These are phyloP conservation scores for Sanghuangporus sanghuang DNA, from an alignment of 1,284 basidiomycete species.

Conservation along the genomic window DNA sequence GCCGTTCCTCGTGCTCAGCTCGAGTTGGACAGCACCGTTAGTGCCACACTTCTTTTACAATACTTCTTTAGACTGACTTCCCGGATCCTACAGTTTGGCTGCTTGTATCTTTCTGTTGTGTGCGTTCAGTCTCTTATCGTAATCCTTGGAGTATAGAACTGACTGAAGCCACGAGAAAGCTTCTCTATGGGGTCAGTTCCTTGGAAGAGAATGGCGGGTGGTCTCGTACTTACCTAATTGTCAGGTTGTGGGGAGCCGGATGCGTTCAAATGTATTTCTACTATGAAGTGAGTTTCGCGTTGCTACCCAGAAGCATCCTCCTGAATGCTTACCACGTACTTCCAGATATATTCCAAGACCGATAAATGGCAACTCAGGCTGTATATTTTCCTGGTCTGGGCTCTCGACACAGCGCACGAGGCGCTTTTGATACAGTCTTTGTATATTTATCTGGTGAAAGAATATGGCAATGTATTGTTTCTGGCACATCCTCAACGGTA, in stretches of 20 bases:
- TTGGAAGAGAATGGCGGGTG: no score
- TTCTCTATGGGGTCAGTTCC: not conserved
- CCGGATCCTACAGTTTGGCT: not conserved
- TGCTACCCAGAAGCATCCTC: not conserved
- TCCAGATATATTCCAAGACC: not conserved
- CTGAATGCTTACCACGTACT: not conserved
- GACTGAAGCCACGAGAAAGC: not conserved
- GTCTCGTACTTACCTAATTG: not conserved
- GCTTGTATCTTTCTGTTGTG: not conserved
- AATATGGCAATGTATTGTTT: not conserved
- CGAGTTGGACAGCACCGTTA: not conserved
- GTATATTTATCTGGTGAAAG: slow-evolving; percentile 12
- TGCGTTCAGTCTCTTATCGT: not conserved
- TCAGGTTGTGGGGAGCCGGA: slow-evolving; percentile 11
- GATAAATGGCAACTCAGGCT: not conserved
- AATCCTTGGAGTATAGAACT: not conserved
- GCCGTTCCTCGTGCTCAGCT: not conserved
- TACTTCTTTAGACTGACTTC: not conserved
- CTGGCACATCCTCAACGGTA: not conserved
- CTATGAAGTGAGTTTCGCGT: slow-evolving; percentile 2
- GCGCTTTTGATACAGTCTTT: slow-evolving; percentile 5
- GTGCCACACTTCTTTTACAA: not conserved
- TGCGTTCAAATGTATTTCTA: slow-evolving; percentile 7
- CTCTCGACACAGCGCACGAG: slow-evolving; percentile 12
- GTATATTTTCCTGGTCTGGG: slow-evolving; percentile 3